Conservation (phyloP, 805 yeast species). For the Pichia phayaonensis region DNA sequence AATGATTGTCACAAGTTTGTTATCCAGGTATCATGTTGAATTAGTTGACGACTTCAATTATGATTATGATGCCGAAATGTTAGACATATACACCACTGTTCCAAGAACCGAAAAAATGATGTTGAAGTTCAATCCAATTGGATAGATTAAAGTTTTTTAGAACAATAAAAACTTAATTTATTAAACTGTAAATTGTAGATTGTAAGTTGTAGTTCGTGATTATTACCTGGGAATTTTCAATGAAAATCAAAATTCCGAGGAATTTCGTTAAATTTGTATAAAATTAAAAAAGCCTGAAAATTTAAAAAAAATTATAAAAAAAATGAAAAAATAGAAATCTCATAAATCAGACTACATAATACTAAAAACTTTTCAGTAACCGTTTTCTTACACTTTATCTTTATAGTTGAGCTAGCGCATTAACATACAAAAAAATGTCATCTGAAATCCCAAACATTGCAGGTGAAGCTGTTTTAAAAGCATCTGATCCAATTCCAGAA, state of each 20-base stretch:
- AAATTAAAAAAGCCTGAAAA: too few relatives aligned
- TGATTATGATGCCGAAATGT: conserved; percentile 17
- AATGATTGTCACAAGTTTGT: conserved; percentile 43
- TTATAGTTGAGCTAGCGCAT: neutral
- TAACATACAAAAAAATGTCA: conserved; percentile 10
- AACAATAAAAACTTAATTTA: too few relatives aligned
- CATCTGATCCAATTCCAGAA: conserved; percentile 79
- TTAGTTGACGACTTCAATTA: conserved; percentile 23
- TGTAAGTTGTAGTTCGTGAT: too few relatives aligned
- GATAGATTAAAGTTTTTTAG: too few relatives aligned
- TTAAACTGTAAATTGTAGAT: too few relatives aligned
- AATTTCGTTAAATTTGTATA: too few relatives aligned
- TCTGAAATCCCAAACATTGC: conserved; percentile 59
- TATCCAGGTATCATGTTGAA: conserved; percentile 35
- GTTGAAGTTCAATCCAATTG: neutral
- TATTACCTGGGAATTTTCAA: too few relatives aligned
- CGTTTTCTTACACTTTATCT: neutral
- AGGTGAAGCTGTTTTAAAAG: conserved; percentile 84
- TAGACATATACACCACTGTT: conserved; percentile 26
- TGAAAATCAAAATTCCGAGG: too few relatives aligned
- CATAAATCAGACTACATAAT: neutral
- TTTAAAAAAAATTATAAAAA: too few relatives aligned
- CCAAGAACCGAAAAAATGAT: conserved; percentile 20
- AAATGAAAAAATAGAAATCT: neutral
- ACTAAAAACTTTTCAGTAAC: neutral